These are phyloP conservation scores for Aspergillus hancockii DNA, from an alignment of 495 filamentous ascomycete genomes.

Conservation along the genomic window DNA sequence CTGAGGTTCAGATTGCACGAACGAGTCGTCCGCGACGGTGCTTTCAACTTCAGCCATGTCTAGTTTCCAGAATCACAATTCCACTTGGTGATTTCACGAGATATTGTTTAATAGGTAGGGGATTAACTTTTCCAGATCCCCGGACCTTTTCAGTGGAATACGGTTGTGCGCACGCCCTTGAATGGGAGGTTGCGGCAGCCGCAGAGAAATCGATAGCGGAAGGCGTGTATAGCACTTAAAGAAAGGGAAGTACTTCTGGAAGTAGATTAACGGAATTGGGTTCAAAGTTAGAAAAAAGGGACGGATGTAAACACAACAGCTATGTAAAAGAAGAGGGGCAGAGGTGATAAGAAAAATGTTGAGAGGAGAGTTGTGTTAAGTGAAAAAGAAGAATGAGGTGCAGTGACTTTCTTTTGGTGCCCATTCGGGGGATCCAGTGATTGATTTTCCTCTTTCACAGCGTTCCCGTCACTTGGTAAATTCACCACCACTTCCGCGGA, in stretches of 20 bases:
- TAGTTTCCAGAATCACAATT: constrained; percentile 5
- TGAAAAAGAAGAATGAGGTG: constrained; percentile 14
- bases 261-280: constrained; percentile 2
- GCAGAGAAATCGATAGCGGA: constrained; percentile 6
- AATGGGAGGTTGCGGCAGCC: background rate
- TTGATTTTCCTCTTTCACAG: constrained; percentile 3
- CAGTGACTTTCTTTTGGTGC: constrained; percentile 11
- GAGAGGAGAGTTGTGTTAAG: constrained; percentile 11
- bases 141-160: background rate
- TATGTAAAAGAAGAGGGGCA: constrained; percentile 14
- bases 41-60: constrained; percentile 45
- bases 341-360: background rate
- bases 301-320: constrained; percentile 14
- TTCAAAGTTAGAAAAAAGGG: constrained; percentile 9
- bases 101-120: background rate
- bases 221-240: background rate
- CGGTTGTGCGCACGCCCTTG: constrained; percentile 11
- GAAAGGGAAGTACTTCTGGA: constrained; percentile 2
- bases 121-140: background rate
- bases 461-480: constrained; percentile 2
- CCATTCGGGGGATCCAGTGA: constrained; percentile 3
- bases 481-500: background rate
- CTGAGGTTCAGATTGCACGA: constrained; percentile 41
- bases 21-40: constrained; percentile 47
- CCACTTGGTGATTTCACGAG: background rate